Evolutionary conservation across 225 moss, liverwort and hornwort species (phyloP), one percentile per base, ranked within the genome.

Genomic region (Bryum argenteum): DNA sequence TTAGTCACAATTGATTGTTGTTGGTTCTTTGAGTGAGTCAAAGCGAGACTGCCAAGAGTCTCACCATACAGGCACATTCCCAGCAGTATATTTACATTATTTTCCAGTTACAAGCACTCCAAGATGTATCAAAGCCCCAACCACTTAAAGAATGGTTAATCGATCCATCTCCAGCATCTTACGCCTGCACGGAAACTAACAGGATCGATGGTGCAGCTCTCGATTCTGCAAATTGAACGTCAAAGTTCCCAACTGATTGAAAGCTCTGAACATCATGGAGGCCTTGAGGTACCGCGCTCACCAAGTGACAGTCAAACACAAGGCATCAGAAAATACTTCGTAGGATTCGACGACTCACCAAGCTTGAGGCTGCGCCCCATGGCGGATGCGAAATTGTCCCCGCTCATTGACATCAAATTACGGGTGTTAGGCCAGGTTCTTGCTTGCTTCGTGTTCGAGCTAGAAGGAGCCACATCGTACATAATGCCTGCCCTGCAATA

Each of bases 371-470:
- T 90, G 17, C 92, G 85, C 53, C 79, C 77, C 60, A 92, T 79
- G 9, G 90, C 92, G 17, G 84, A 79, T 69, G 82, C 86, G 67
- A 90, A 88, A 79, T 71, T 83, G n/a, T 86, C 79, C 56, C 90
- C 92, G 62, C 88, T 88, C 75, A 92, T 56, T 17, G 86, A 80
- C 90, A 92, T 82, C 33, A 90, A 70, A 72, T 90, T 90, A 18
- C 24, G 51, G 42, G 66, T 63, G 16, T 55, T 74, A 15, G 69
- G 63, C 18, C 24, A 40, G 42, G 66, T 63, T 15, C 55, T 71
- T 15, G 66, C 66, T 19, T 65, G 65, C 40, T 54, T 71, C 71
- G 38, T 65, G 45, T 67, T 52, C n/a, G 58, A 28, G 28, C 28
- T 48, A 6, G 28, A 43, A 41, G 71, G 57, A 28, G 58, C 16